Percentiles rank a stretch among this genome's conserved stretches.
Conservation (phyloP, 2,329 filamentous ascomycete genomes). For the Neobulgaria alba region DNA sequence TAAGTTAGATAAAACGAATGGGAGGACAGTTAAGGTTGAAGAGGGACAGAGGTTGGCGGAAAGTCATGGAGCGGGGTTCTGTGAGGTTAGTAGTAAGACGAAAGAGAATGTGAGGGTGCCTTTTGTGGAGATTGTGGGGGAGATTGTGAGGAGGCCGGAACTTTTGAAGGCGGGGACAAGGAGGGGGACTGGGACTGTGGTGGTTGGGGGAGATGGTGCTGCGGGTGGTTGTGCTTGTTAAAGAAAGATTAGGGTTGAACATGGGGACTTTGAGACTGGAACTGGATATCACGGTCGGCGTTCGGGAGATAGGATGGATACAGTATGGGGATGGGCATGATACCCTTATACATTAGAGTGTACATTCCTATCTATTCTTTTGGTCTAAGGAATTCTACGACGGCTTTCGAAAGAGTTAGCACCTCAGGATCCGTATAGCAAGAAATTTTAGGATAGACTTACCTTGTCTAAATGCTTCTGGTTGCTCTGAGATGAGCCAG, state of each 20-base stretch:
- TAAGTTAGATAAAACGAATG: slow-evolving; percentile 39
- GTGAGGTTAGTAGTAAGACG: slow-evolving; percentile 46
- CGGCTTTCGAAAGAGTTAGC: slow-evolving; percentile 37
- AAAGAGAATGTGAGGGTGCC: slow-evolving; percentile 41
- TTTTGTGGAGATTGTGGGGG: slow-evolving; percentile 44
- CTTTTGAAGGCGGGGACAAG: slow-evolving; percentile 28
- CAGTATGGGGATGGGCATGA: slow-evolving; percentile 15
- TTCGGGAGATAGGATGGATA: slow-evolving; percentile 8
- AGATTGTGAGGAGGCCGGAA: slow-evolving; percentile 38
- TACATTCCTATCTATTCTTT: slow-evolving; percentile 35
- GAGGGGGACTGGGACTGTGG: slow-evolving; percentile 17
- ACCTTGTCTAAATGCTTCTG: slow-evolving; percentile 70
- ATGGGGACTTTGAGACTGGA: background rate
- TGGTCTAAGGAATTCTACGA: slow-evolving; percentile 52
- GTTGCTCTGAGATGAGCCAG: slow-evolving; percentile 86
- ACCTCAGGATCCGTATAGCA: no score
- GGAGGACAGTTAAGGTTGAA: slow-evolving; percentile 36
- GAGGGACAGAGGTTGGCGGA: slow-evolving; percentile 41
- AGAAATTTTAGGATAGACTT: no score
- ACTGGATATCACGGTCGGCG: slow-evolving; percentile 4
- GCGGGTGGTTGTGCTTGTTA: slow-evolving; percentile 17
- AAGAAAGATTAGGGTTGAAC: slow-evolving; percentile 11
- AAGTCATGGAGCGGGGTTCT: slow-evolving; percentile 39
- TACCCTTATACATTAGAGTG: slow-evolving; percentile 30
- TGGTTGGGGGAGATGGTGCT: slow-evolving; percentile 16